Base-by-base conservation (phyloP, 2,329 filamentous ascomycete genomes). In the Allantophomopsis cytisporea region DNA sequence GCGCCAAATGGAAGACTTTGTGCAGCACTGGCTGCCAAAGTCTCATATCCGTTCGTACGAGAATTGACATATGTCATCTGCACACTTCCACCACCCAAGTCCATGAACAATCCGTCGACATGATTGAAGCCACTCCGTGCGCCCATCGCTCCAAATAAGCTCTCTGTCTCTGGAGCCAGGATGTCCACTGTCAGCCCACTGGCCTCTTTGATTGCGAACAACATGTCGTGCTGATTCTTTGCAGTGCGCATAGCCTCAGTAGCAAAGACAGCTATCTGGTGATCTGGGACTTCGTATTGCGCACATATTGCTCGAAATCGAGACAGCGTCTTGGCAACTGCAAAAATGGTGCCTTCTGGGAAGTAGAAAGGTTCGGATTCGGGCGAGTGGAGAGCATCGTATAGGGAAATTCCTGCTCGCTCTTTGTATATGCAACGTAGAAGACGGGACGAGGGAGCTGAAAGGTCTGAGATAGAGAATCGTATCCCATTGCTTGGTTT, bases 221-320 rank as follows among this genome's bases (percentile, higher is more conserved):
- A 66, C 60, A 91, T 85, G 1, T 75, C 70, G 15, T 64, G 64
- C 1, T 79, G 76, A 52, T 95, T 95, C 42, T 71, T 59, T 5
- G 88, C 85, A 17, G 77, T 83, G 35, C 88, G 76, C 56, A 88
- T 91, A 4, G 88, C 88, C 58, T 94, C 88, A 0, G 88, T 95
- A 15, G 87, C 88, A 33, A 95, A 73, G 8, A 94, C 73, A 15
- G 73, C 71, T 43, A 89, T 73, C 46, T 87, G 77, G 28, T 59
- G 49, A 1, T 65, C 54, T 0, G 74, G 74, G 0, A 94, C 84
- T 14, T 68, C 66, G 53, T 84, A 85, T 42, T 79, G 72, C 40
- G 67, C 54, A 42, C 86, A 89, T 38, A 83, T 80, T 18, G 64
- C 64, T 43, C 75, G 75, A 64, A 94, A 94, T 20, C 76, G 75